A percentile compares a stretch with the other conserved stretches of the same genome.
These are phyloP conservation scores for Penicillium soppii DNA, from an alignment of 495 filamentous ascomycete genomes.

Conservation along the genomic window DNA sequence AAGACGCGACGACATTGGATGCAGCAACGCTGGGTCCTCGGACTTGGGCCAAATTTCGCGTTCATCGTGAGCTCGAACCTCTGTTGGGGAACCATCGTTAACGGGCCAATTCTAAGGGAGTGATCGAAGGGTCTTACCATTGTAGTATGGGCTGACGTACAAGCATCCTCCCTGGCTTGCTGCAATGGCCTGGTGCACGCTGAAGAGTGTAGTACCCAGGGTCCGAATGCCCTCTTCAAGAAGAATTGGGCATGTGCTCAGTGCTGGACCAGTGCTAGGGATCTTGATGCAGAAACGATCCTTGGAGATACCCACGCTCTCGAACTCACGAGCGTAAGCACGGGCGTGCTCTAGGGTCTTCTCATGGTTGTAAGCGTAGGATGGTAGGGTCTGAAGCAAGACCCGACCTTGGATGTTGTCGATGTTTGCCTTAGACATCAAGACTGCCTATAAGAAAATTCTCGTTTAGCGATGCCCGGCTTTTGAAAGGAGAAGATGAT, in stretches of 20 bases:
- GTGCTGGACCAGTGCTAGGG: conserved; percentile 56
- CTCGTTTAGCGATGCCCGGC: not conserved
- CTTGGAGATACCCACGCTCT: conserved; percentile 33
- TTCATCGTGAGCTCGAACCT: conserved; percentile 28
- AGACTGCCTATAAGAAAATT: conserved; percentile 16
- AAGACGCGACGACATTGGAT: conserved; percentile 37
- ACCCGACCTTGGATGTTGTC: conserved; percentile 39
- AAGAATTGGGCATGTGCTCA: conserved; percentile 53
- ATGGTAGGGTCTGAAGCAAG: conserved; percentile 38
- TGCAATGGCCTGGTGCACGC: conserved; percentile 53
- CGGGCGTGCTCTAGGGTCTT: conserved; percentile 38
- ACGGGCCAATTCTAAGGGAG: not conserved
- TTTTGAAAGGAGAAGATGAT: no score
- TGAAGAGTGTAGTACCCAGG: conserved; percentile 57
- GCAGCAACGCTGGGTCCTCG: conserved; percentile 35
- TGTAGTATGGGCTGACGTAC: conserved; percentile 56
- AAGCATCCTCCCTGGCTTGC: conserved; percentile 52
- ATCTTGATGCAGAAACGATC: conserved; percentile 60
- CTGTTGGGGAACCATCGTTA: not conserved
- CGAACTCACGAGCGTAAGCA: conserved; percentile 39
- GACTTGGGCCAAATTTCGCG: conserved; percentile 27
- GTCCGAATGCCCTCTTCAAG: conserved; percentile 49
- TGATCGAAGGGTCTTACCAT: conserved; percentile 27
- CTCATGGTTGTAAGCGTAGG: conserved; percentile 31
- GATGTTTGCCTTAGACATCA: conserved; percentile 43